Base-by-base conservation (phyloP, 2,329 filamentous ascomycete species). In the Didymella arachidicola region DNA sequence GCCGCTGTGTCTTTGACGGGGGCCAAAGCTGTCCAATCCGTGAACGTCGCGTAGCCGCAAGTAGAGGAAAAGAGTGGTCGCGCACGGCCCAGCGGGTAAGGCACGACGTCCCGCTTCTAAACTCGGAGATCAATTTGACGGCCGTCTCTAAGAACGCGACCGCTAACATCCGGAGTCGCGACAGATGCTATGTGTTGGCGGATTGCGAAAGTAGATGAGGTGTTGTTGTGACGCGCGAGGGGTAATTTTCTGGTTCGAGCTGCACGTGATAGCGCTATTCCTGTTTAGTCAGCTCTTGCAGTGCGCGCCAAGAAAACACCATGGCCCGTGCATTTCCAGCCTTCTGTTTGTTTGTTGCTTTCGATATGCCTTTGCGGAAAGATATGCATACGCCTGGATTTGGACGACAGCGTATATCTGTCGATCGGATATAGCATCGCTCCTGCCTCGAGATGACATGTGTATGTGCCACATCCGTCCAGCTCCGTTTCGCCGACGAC, bases 31-130 rank as follows among this genome's bases (percentile, higher is more conserved):
- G 63, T 75, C 75, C 74, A 77, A 77, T 77, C 73, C 72, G 69
- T 74, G 72, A 70, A 48, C 59, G 69, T 75, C 73, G 74, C 75
- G 73, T 76, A 75, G 70, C 74, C 72, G 65, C 71, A 73, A 75
- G 72, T 74, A 74, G 70, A 71, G 74, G 68, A 68, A 68, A 68
- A 69, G 65, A 74, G 69, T 64, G 64, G 66, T 71, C 54, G 68
- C 55, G 74, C 73, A 75, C 73, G 73, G 71, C 67, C 71, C 69
- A 57, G 59, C 50, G 52, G 55, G 57, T 67, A 53, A 63, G 64
- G 55, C 61, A 63, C 66, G 64, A 65, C 66, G 69, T 69, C 64
- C 66, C 63, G 59, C 54, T 55, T 44, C 42, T 46, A 59, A 53
- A 52, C 25, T 62, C 45, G 58, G 42, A 60, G 50, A 57, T 45